These are phyloP conservation scores for Curvularia sp. DNA, from an alignment of 2,329 filamentous ascomycete genomes.

Conservation along the genomic window DNA sequence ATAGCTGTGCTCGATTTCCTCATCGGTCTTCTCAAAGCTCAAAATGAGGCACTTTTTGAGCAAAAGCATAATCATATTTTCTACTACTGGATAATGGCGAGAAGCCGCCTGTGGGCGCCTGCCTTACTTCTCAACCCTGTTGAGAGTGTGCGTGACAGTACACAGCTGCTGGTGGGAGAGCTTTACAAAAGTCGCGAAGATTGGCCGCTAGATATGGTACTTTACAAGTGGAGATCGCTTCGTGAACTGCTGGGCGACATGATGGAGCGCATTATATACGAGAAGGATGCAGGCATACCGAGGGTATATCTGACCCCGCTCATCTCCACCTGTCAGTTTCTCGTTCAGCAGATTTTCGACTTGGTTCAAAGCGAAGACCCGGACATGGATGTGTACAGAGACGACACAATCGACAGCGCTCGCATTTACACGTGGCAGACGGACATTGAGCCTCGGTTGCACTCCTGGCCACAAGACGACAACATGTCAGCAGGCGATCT, in stretches of 20 bases:
- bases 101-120: conserved; percentile 26
- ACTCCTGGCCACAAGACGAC: conserved; percentile 39
- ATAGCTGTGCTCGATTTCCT: conserved; percentile 39
- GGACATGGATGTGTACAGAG: conserved; percentile 27
- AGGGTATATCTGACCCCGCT: conserved; percentile 37
- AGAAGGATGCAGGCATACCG: conserved; percentile 32
- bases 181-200: conserved; percentile 34
- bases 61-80: conserved; percentile 31
- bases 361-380: conserved; percentile 33
- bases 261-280: conserved; percentile 31
- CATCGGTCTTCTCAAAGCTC: conserved; percentile 27
- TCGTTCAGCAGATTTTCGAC: conserved; percentile 30
- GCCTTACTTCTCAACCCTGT: conserved; percentile 41
- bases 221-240: conserved; percentile 30
- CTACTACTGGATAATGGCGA: conserved; percentile 29
- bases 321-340: conserved; percentile 27
- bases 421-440: conserved; percentile 33
- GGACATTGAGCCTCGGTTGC: conserved; percentile 34
- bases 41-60: conserved; percentile 33
- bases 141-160: conserved; percentile 36
- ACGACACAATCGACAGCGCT: conserved; percentile 29
- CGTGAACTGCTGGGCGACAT: conserved; percentile 30
- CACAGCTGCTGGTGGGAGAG: conserved; percentile 29
- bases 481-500: conserved; percentile 40
- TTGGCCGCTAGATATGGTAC: conserved; percentile 21